Base-by-base conservation (phyloP, 139 green algal genomes). In the Trebouxia sp. region DNA sequence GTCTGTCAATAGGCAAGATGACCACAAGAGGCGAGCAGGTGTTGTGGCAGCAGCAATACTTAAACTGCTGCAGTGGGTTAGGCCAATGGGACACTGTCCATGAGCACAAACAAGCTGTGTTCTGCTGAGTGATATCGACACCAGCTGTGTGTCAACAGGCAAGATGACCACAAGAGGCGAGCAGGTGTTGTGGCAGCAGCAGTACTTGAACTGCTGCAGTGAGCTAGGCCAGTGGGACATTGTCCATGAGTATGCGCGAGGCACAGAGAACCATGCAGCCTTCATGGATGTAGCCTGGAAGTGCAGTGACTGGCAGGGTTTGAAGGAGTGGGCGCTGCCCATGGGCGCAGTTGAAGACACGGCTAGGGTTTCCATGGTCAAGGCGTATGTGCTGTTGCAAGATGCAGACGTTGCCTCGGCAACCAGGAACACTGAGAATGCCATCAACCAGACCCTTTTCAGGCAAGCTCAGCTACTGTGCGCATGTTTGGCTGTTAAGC, bases 171-270 rank as follows among this genome's bases (percentile, higher is more conserved):
- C 72, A 24, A 94, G 94, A 75, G 87, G 83, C 1, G 93, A 97
- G 84, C 83, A 95, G 85, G 85, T 81, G n/a, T 76, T 96, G 32
- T 97, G 93, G 93, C 88, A 94, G 58, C 83, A 93, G 75, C 88
- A 97, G 82, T 99, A 97, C 91, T 76, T 98, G 43, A 32, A 76
- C 5, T 95, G 88, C 81, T 88, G 87, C 42, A 85, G 87, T 80
- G 82, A 96, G 83, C 92, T 99, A 47, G 95, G 93, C 82, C 95
- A 98, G 83, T 99, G 97, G 97, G 95, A 98, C 39, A 79, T 89
- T 0, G 76, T 99, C 30, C 65, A 85, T 0, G 94, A 98, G 80
- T 98, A 97, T 55, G 91, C 87, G 4, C 53, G 83, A 20, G 47
- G 47, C 12, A 89, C 93, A 6, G 89, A 97, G 48, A 94, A 97